Base-by-base conservation (phyloP, 1,139 yeast species). In the Hemisphaericaspora xylanilytica region DNA sequence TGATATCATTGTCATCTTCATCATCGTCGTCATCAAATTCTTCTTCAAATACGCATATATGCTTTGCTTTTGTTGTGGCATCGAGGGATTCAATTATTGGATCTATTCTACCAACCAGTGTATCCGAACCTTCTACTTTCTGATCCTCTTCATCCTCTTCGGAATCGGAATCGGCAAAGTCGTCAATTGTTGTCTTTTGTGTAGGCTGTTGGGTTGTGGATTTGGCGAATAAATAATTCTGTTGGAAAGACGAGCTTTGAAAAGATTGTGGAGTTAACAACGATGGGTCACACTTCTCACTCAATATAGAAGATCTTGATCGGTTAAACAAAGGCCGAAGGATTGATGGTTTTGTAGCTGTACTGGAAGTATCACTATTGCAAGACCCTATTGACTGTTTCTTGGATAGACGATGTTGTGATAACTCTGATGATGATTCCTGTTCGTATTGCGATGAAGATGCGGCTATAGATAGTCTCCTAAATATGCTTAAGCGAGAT, bases 101-200 rank as follows among this genome's bases (percentile, higher is more conserved):
- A 15, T 22, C 22, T 6, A 32, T 15, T 16, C 2, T n/a, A 5
- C 6, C 28, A 22, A 11, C 29, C 16, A 10, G 26, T 5, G 21
- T 5, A 12, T 32, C 35, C 16, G n/a, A n/a, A n/a, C n/a, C n/a
- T n/a, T n/a, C n/a, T n/a, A 20, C 21, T 6, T 20, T 20, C 21
- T 20, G 8, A 5, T 20, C 21, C 21, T 20, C 21, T 8, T 20
- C 21, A 5, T 20, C 21, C 21, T 20, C 21, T 11, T 54, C 61
- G 9, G 69, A 57, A 24, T 48, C 52, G 10, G 74, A 65, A 48
- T 70, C 75, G 13, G 75, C 75, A 48, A 70, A 68, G 39, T 69
- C 75, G 11, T 58, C 66, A 12, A 65, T 41, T 2, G 64, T 51
- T 15, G 52, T 53, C 41, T 48, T 52, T 6, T 28, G 36, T 6